Percentiles rank a stretch among this genome's conserved stretches.
These are phyloP conservation scores for Sungouiozyma intestinalis DNA, from an alignment of 805 yeast genomes.

Conservation along the genomic window DNA sequence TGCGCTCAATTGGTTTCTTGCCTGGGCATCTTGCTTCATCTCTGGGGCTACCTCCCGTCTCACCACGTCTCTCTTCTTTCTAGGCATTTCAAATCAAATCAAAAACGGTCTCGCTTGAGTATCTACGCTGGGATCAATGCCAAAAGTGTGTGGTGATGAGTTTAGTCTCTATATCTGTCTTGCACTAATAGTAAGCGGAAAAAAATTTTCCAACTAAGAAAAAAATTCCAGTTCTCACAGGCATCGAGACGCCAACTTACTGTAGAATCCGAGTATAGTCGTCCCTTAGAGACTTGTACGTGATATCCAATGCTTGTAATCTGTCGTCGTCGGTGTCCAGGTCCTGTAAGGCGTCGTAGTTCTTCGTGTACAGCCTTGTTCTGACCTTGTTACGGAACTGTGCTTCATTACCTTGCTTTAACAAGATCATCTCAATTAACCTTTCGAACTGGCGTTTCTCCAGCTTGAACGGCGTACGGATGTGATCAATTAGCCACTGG, in stretches of 20 bases:
- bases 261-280: conserved; percentile 52
- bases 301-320: conserved; percentile 63
- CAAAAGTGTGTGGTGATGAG: too few relatives aligned
- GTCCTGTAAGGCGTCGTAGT: conserved; percentile 64
- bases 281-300: conserved; percentile 55
- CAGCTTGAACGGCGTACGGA: conserved; percentile 41
- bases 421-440: conserved; percentile 62
- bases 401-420: conserved; percentile 31
- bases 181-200: too few relatives aligned
- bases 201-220: neutral
- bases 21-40: conserved; percentile 1
- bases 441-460: conserved; percentile 73
- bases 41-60: conserved; percentile 3
- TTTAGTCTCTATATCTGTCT: too few relatives aligned
- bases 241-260: neutral
- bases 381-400: conserved; percentile 53
- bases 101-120: too few relatives aligned
- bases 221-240: neutral
- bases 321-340: conserved; percentile 55
- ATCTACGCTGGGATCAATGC: too few relatives aligned
- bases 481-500: conserved; percentile 32
- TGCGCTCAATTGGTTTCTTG: conserved; percentile 45
- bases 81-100: neutral
- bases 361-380: conserved; percentile 63
- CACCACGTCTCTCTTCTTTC: neutral